Base-by-base conservation (phyloP, 1,284 basidiomycete genomes). In the Sanghuangporus sanghuang region DNA sequence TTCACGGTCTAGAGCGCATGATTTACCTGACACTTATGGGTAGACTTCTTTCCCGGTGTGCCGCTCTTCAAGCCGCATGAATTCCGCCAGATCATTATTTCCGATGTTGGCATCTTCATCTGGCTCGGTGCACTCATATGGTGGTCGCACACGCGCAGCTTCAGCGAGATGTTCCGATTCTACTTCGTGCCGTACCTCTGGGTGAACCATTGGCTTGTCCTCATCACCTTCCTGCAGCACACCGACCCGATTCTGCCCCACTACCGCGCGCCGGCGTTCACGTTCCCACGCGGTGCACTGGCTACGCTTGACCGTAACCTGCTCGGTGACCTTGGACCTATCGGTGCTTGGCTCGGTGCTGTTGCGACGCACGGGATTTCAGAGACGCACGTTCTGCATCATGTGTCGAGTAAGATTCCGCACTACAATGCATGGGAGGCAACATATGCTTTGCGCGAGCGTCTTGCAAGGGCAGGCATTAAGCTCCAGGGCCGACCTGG, bases 351-450 rank as follows among this genome's bases (percentile, higher is more conserved):
- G 88, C 81, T 93, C 64, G 93, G 92, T 60, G 86, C 85, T 39
- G 86, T 86, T 69, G 85, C 87, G 57, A 93, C 92, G 27, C 85
- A 93, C 71, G 92, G 93, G 67, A 96, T 97, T 73, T 92, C 90
- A 21, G 94, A 97, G 81, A 97, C 95, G 36, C 95, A 97, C 75
- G 90, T 96, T 63, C 79, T 87, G 49, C 95, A 97, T 77, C 95
- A 97, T 76, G 85, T 96, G 68, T 86, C 84, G 66, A 93, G 90
- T 82, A 95, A 95, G 79, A 97, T 98, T 67, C 95, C 95, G 21
- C 95, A 97, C 77, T 96, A 94, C 74, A 78, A 93, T 68, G 90
- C 91, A 76, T 97, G 95, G 95, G 95, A 97, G 74, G 96, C 96
- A 27, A 89, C 90, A 42, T 85, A 87, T 70, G 95, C 94, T 11